Evolutionary conservation across 2,329 filamentous ascomycete species (phyloP), one percentile per base, ranked within the genome.

Genomic region (Fusarium citri): DNA sequence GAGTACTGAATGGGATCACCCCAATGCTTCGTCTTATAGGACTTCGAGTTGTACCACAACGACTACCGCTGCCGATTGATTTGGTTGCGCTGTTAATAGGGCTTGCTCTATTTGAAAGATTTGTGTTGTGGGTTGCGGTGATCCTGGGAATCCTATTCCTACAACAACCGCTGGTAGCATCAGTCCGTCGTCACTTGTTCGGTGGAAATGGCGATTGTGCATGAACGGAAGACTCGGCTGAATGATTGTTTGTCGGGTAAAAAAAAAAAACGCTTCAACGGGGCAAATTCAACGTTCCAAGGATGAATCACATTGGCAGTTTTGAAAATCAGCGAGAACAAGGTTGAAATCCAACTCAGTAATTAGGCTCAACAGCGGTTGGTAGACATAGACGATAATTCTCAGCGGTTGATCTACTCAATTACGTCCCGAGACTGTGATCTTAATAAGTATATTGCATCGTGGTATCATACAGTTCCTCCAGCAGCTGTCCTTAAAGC

Each of bases 381-480:
- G 26, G 23, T 41, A 47, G 16, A 20, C 28, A 50, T 46, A 37
- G 18, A 20, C 16, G 20, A 30, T 11, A 53, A 16, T 43, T 20
- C 8, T 26, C 11, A 25, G 15, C 34, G 34, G 20, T n/a, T 47
- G 26, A 23, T 10, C 34, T 31, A 31, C 42, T 34, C 7, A 11
- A 34, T 23, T 28, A 22, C 34, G 20, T 23, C 16, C n/a, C 23
- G 25, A 37, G 50, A 18, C 18, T n/a, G 41, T 55, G 23, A 22
- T 46, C 20, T 60, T 50, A 66, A 72, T 34, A 47, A 51, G 50
- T 74, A 61, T 68, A 75, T 75, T 74, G 64, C 64, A 72, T 64
- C 62, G 23, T 74, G 67, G 58, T 74, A 73, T 72, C 71, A 69
- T 73, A 76, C 74, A 74, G 47, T 40, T 67, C 68, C 55, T 55